Percentiles rank a stretch among this genome's conserved stretches.
phyloP scores from a whole-genome alignment of 1,284 basidiomycete species.

The Peniophora sp. region DNA sequence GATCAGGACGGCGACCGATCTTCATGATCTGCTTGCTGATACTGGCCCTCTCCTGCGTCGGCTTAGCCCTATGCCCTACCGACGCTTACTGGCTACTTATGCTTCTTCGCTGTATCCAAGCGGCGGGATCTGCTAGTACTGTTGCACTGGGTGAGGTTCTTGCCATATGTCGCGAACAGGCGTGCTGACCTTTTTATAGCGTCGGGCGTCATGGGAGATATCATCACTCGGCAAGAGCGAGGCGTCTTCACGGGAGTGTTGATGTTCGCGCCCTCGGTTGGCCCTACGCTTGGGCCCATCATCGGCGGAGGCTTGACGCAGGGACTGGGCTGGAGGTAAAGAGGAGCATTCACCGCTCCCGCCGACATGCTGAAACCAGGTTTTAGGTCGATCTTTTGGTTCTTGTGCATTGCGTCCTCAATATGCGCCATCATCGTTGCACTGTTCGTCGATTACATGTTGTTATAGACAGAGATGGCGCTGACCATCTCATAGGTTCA shows the following conservation, averaged over 20 bases:
- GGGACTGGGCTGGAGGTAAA: constrained; percentile 51
- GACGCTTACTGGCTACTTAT: constrained; percentile 40
- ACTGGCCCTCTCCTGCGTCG: constrained; percentile 32
- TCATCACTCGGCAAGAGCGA: constrained; percentile 28
- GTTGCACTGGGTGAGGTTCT: constrained; percentile 29
- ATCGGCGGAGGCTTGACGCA: constrained; percentile 55
- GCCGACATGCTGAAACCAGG: too few relatives aligned
- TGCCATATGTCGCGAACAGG: neutral
- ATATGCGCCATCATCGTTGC: constrained; percentile 45
- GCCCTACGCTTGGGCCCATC: constrained; percentile 31
- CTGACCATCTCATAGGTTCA: constrained; percentile 18
- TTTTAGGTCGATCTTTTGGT: constrained; percentile 64
- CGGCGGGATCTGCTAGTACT: constrained; percentile 37
- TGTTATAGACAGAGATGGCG: neutral
- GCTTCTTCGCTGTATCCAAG: constrained; percentile 38
- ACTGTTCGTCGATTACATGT: constrained; percentile 32
- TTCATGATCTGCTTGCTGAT: constrained; percentile 12
- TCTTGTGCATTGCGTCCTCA: constrained; percentile 56
- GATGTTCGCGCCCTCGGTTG: constrained; percentile 13
- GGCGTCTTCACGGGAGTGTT: constrained; percentile 31
- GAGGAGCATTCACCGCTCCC: too few relatives aligned
- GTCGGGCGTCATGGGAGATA: constrained; percentile 32
- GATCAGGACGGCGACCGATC: neutral
- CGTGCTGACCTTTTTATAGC: constrained; percentile 13
- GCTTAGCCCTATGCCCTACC: constrained; percentile 37